Base-by-base conservation (phyloP, 177 flowering plant genomes). In the Vitis hybrid region DNA sequence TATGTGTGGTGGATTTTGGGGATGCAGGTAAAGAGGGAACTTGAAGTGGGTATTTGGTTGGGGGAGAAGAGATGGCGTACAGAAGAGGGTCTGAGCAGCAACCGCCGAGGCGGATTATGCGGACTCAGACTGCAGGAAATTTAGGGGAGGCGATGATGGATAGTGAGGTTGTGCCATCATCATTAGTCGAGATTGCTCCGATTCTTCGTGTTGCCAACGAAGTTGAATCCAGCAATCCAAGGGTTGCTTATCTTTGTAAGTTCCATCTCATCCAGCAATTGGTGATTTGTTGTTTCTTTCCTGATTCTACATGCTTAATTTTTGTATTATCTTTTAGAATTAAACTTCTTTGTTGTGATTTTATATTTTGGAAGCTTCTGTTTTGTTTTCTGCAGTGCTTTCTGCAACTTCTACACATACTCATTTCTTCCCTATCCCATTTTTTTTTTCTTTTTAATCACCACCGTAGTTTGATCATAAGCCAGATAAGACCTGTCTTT, bases 141-240 rank as follows among this genome's bases (percentile, higher is more conserved):
- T 53, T 79, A 20, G 82, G 82, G 2, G 84, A 82, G 53, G 68
- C 83, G 1, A 77, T 74, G 59, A 48, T 79, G 70, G 84, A 82
- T 45, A 82, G 84, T 59, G 84, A 82, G 68, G 80, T 79, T 31
- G 82, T 79, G 54, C 83, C 85, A 60, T 80, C 83, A 15, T 78
- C 82, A 2, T 72, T 80, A 18, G 74, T 74, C 14, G 85, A 80
- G 68, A 80, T 82, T 31, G 83, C 80, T 34, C 85, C 85, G 14
- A 80, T 82, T 66, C 85, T 82, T 18, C 79, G 85, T 29, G 85
- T 82, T 50, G 85, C 85, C 10, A 80, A 82, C 67, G 83, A 82
- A 80, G 81, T 82, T 8, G 85, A 82, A 71, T 67, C 78, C 11
- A 75, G 72, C 68, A 75, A 80, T 49, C 75, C 78, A 1, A 76